These are phyloP conservation scores for Zygotorulaspora chibaensis DNA, from an alignment of 805 yeast genomes.

Conservation along the genomic window DNA sequence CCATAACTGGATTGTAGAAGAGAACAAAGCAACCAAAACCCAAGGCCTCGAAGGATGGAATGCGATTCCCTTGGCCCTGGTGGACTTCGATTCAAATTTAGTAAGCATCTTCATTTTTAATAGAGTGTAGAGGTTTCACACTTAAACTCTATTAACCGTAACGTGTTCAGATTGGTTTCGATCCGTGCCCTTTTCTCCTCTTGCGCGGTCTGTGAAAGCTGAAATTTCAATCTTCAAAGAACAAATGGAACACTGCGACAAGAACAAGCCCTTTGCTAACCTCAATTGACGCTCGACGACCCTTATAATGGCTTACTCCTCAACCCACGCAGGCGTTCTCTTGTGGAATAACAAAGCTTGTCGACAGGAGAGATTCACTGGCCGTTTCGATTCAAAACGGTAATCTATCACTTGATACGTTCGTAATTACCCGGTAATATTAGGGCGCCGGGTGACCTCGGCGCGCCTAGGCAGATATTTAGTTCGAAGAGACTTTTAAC, in stretches of 20 bases:
- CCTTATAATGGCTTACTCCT: background rate
- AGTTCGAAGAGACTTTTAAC: too few species aligned
- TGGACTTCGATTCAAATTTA: slow-evolving; percentile 93
- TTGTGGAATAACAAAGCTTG: background rate
- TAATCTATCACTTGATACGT: background rate
- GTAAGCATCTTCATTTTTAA: slow-evolving; percentile 78
- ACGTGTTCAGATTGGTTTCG: slow-evolving; percentile 3
- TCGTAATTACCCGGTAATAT: background rate
- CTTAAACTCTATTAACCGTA: background rate
- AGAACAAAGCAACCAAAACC: slow-evolving; percentile 90
- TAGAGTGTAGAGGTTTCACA: background rate
- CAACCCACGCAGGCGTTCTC: background rate
- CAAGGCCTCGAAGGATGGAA: slow-evolving; percentile 93
- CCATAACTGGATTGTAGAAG: slow-evolving; percentile 99
- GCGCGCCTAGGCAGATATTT: too few species aligned
- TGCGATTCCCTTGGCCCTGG: slow-evolving; percentile 96
- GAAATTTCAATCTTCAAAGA: background rate
- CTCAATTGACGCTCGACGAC: background rate
- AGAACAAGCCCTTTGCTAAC: background rate
- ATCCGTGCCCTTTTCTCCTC: background rate
- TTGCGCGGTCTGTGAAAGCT: background rate
- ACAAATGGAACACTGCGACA: background rate
- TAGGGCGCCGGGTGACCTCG: too few species aligned
- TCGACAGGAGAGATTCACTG: background rate
- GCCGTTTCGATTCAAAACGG: slow-evolving; percentile 1